Conservation (phyloP, 148 eudicot species). For the Dysphania ambrosioides region DNA sequence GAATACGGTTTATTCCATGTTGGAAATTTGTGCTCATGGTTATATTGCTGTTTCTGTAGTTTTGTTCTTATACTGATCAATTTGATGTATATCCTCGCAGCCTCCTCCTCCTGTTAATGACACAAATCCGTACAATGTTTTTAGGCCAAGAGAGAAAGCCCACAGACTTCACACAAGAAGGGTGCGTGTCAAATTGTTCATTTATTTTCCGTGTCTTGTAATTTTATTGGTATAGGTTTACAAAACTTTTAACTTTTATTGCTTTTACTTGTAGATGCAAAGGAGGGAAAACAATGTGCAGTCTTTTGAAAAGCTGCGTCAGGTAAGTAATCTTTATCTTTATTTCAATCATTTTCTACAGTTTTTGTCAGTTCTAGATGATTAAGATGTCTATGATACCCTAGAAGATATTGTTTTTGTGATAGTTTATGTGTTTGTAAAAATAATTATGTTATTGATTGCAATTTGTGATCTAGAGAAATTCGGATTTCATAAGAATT, state of each 20-base stretch:
- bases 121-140: slow-evolving; percentile 95
- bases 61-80: slow-evolving; percentile 4
- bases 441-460: neutral
- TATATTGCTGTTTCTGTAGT: slow-evolving; percentile 5
- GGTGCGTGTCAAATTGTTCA: slow-evolving; percentile 39
- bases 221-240: neutral
- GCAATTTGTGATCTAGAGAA: neutral
- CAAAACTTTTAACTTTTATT: slow-evolving; percentile 4
- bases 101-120: slow-evolving; percentile 98
- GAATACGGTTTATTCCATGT: neutral
- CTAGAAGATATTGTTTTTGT: neutral
- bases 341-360: neutral
- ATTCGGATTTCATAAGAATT: neutral
- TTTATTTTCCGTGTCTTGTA: neutral
- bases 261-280: slow-evolving; percentile 59
- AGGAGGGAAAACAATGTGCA: slow-evolving; percentile 99
- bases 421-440: neutral
- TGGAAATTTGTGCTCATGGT: neutral
- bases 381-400: neutral
- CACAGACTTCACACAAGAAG: slow-evolving; percentile 94
- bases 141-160: slow-evolving; percentile 97
- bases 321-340: slow-evolving; percentile 32
- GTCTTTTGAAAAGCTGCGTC: slow-evolving; percentile 97
- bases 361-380: neutral
- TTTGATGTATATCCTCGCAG: slow-evolving; percentile 36